These are phyloP conservation scores for Pisolithus microcarpus DNA, from an alignment of 768 basidiomycete species.

Conservation along the genomic window DNA sequence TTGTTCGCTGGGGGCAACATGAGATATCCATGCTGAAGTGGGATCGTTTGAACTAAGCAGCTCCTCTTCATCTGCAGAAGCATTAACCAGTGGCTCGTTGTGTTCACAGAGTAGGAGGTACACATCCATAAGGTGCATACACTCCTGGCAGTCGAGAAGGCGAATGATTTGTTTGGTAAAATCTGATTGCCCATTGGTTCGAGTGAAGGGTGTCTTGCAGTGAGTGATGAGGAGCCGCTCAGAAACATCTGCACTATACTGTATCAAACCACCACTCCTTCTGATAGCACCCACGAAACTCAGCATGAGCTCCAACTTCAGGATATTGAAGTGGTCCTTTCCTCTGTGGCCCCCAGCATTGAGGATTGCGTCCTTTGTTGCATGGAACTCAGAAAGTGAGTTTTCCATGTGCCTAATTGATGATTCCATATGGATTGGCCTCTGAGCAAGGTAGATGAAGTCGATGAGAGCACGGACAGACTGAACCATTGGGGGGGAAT, in stretches of 20 bases:
- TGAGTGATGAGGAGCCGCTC: constrained; percentile 12
- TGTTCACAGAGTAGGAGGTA: constrained; percentile 3
- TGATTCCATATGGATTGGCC: constrained; percentile 2
- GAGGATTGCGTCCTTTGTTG: constrained; percentile 9
- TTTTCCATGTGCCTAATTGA: constrained; percentile 6
- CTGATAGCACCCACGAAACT: constrained; percentile 12
- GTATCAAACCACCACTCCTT: constrained; percentile 13
- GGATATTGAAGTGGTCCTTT: constrained; percentile 20
- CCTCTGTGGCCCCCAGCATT: neutral
- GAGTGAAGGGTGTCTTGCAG: constrained; percentile 26
- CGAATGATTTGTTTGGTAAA: constrained; percentile 30
- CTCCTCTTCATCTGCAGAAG: neutral
- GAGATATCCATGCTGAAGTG: too few species aligned
- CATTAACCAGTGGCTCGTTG: neutral
- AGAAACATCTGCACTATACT: constrained; percentile 29
- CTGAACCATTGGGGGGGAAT: neutral
- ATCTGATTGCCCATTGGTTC: constrained; percentile 15
- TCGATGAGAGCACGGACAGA: constrained; percentile 13
- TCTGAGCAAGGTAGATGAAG: constrained; percentile 21
- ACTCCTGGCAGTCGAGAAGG: constrained; percentile 27
- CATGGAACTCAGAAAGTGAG: constrained; percentile 8
- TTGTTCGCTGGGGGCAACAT: too few species aligned
- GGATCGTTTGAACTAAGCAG: neutral
- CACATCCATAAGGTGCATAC: constrained; percentile 22
- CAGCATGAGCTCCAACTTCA: neutral